Base-by-base conservation (phyloP, 139 green algal genomes). In the Edaphochlamys debaryana region DNA sequence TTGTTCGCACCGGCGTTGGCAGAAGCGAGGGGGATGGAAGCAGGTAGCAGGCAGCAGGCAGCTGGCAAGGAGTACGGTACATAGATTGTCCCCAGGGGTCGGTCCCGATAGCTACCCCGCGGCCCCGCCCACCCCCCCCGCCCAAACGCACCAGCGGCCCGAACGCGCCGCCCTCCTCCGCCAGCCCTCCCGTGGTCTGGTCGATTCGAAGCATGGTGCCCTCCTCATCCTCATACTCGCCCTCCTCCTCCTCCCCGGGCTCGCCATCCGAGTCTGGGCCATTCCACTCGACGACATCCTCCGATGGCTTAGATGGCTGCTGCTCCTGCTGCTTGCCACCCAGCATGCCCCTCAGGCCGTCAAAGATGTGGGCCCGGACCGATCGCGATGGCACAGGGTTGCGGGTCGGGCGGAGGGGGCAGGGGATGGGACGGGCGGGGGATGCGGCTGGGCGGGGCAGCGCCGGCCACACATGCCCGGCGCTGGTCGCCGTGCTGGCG, bases 281-380 rank as follows among this genome's bases (percentile, higher is more conserved):
- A n/a, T n/a, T n/a, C n/a, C n/a, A n/a, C n/a, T n/a, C n/a, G n/a
- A n/a, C n/a, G n/a, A n/a, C n/a, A n/a, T 38, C 30, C 29, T 69
- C n/a, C n/a, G 29, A 20, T 29, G 11, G 4, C 36, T n/a, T n/a
- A n/a, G n/a, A n/a, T n/a, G 32, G 45, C 45, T 54, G 36, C 34
- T 17, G 23, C 38, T 27, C 8, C 17, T 34, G 2, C 3, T 27
- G 8, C 1, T 27, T 32, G 11, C 63, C 77, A 2, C 45, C 37
- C 8, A 84, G 42, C 2, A 84, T 19, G 38, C 68, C 76, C 27
- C 76, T 84, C 9, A 84, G 27, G 48, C 66, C 66, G 29, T 84
- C 78, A 48, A 84, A 84, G 8, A 82, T 45, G 56, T 56, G 62
- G 1, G 74, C 60, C 2, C 45, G 60, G 29, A 81, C 60, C 0